phyloP scores from a whole-genome alignment of 2,329 filamentous ascomycete species.

The Teratosphaeria epicoccoides region DNA sequence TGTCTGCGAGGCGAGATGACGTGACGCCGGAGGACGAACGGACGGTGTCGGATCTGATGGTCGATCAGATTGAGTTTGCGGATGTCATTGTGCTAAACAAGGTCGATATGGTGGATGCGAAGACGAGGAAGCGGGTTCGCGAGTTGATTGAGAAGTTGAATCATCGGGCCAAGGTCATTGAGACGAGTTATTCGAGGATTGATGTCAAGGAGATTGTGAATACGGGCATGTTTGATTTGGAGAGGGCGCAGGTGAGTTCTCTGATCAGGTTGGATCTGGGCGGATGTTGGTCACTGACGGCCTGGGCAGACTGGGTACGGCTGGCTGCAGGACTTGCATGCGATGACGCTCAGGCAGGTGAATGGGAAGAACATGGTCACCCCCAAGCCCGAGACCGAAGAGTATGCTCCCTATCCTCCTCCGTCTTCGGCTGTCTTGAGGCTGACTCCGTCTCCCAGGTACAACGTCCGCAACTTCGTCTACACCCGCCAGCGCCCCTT shows the following conservation, averaged over 20 bases:
- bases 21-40: conserved; percentile 58
- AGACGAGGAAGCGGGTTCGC: conserved; percentile 21
- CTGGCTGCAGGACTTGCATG: conserved; percentile 60
- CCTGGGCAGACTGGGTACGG: conserved; percentile 42
- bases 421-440: not conserved
- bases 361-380: conserved; percentile 45
- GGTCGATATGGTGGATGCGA: conserved; percentile 46
- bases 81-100: conserved; percentile 66
- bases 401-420: conserved; percentile 35
- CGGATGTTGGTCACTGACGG: not conserved
- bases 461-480: conserved; percentile 56
- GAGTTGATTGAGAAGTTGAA: conserved; percentile 46
- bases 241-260: conserved; percentile 44
- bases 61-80: conserved; percentile 68
- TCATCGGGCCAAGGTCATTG: conserved; percentile 53
- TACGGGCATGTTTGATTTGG: conserved; percentile 54
- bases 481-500: conserved; percentile 46
- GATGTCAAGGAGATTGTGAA: conserved; percentile 54
- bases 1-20: conserved; percentile 52
- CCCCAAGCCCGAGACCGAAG: conserved; percentile 55
- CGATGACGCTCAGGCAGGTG: conserved; percentile 53
- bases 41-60: conserved; percentile 64
- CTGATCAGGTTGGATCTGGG: not conserved
- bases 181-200: conserved; percentile 49
- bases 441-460: not conserved